phyloP scores from a whole-genome alignment of 768 basidiomycete genomes.

The Leucosporidium yakuticum region DNA sequence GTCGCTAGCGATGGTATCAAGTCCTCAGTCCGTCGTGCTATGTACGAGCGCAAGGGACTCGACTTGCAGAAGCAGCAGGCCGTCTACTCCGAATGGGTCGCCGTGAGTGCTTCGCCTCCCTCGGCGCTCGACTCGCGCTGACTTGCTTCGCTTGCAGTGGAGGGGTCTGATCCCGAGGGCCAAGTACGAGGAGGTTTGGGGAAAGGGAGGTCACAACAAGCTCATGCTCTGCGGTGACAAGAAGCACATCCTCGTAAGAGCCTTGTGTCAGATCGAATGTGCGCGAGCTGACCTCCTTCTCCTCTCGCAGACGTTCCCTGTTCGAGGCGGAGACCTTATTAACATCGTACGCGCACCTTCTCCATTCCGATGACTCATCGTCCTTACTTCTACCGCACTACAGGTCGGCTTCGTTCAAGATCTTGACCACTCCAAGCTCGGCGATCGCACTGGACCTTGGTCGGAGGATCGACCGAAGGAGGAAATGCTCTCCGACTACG shows the following conservation, averaged over 20 bases:
- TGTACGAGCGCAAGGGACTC: constrained; percentile 22
- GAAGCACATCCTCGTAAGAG: neutral
- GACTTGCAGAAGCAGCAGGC: constrained; percentile 18
- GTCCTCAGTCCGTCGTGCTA: neutral
- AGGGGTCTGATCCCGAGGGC: constrained; percentile 24
- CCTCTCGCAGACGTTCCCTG: neutral
- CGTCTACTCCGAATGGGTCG: constrained; percentile 32
- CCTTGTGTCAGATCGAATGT: too few species aligned
- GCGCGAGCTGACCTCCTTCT: too few species aligned
- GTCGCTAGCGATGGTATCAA: constrained; percentile 6
- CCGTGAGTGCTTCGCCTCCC: neutral
- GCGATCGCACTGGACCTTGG: neutral
- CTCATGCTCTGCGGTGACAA: constrained; percentile 5
- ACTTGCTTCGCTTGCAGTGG: constrained; percentile 3
- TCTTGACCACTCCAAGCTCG: constrained; percentile 2
- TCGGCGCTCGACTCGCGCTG: too few species aligned
- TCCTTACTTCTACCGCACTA: too few species aligned
- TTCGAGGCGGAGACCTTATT: neutral
- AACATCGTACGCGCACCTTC: neutral
- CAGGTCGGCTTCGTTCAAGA: neutral
- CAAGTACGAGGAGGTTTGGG: constrained; percentile 15
- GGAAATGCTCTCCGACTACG: constrained; percentile 3
- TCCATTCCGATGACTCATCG: too few species aligned
- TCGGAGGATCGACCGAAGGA: neutral
- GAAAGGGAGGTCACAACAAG: constrained; percentile 8